Conservation (phyloP, 2,329 filamentous ascomycete species). For the Colletotrichum plurivorum region DNA sequence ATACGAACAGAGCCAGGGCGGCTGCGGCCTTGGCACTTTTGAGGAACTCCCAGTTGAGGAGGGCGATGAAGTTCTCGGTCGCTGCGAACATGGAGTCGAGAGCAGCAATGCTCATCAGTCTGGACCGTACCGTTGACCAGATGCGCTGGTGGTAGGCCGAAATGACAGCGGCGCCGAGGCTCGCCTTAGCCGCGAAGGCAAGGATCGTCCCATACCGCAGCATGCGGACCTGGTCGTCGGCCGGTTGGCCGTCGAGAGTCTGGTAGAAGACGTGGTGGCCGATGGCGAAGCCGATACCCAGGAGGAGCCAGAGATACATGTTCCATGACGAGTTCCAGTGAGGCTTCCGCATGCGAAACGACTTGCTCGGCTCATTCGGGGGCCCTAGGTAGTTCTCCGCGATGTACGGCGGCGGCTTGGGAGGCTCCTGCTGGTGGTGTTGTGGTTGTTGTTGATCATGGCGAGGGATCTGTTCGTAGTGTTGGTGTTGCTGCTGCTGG, state of each 20-base stretch:
- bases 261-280: slow-evolving; percentile 54
- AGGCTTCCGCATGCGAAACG: slow-evolving; percentile 4
- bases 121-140: slow-evolving; percentile 42
- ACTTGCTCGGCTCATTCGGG: neutral
- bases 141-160: slow-evolving; percentile 44
- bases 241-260: slow-evolving; percentile 47
- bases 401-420: slow-evolving; percentile 16
- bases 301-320: slow-evolving; percentile 52
- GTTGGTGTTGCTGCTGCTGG: slow-evolving; percentile 10
- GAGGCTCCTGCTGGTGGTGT: slow-evolving; percentile 11
- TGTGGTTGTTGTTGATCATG: neutral
- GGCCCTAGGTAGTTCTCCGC: slow-evolving; percentile 5
- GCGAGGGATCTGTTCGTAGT: no score
- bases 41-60: slow-evolving; percentile 49
- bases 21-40: slow-evolving; percentile 50
- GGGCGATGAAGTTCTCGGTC: slow-evolving; percentile 48
- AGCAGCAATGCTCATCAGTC: slow-evolving; percentile 40
- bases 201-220: slow-evolving; percentile 52
- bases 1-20: slow-evolving; percentile 51
- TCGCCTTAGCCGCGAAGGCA: slow-evolving; percentile 54
- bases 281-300: slow-evolving; percentile 50
- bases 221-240: slow-evolving; percentile 51
- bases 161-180: slow-evolving; percentile 50
- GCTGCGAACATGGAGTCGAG: slow-evolving; percentile 51
- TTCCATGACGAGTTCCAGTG: slow-evolving; percentile 53